Conservation (phyloP, 768 basidiomycete species). For the Hygrophoropsis aurantiaca region DNA sequence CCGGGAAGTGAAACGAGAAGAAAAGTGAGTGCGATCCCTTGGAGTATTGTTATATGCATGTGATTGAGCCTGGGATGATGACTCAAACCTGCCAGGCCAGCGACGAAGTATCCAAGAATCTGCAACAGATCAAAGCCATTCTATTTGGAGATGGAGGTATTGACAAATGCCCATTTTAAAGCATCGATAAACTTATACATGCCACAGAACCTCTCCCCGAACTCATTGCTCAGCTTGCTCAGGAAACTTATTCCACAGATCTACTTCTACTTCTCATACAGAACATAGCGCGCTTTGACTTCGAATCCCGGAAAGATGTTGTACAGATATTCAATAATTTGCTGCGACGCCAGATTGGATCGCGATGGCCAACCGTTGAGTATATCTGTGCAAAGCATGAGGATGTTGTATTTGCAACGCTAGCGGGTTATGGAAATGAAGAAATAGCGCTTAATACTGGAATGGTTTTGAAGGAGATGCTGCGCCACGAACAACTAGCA, state of each 20-base stretch:
- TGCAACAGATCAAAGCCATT: conserved; percentile 87
- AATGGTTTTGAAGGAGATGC: conserved; percentile 97
- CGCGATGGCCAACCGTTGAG: conserved; percentile 95
- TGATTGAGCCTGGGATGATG: conserved; percentile 2
- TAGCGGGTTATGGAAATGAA: conserved; percentile 93
- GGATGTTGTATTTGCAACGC: conserved; percentile 76
- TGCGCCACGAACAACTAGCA: conserved; percentile 87
- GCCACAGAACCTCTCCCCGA: conserved; percentile 79
- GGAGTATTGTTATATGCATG: not conserved
- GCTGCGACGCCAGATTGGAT: conserved; percentile 86
- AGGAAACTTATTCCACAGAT: conserved; percentile 93
- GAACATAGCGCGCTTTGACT: conserved; percentile 86
- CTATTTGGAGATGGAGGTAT: conserved; percentile 86
- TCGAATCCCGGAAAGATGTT: conserved; percentile 87
- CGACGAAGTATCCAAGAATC: conserved; percentile 87
- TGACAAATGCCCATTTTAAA: conserved; percentile 18
- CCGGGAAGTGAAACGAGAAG: conserved; percentile 75
- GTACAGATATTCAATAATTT: conserved; percentile 90
- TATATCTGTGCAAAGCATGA: conserved; percentile 79
- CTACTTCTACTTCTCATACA: conserved; percentile 78
- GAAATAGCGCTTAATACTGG: conserved; percentile 97
- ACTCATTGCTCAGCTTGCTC: conserved; percentile 89
- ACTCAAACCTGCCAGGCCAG: conserved; percentile 60
- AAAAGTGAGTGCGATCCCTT: conserved; percentile 55
- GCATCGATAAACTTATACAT: conserved; percentile 7